Percentiles rank a stretch among this genome's conserved stretches.
Evolutionary conservation across 108 stramenopile species (phyloP).

Genomic region (Hondaea fermentalgiana): DNA sequence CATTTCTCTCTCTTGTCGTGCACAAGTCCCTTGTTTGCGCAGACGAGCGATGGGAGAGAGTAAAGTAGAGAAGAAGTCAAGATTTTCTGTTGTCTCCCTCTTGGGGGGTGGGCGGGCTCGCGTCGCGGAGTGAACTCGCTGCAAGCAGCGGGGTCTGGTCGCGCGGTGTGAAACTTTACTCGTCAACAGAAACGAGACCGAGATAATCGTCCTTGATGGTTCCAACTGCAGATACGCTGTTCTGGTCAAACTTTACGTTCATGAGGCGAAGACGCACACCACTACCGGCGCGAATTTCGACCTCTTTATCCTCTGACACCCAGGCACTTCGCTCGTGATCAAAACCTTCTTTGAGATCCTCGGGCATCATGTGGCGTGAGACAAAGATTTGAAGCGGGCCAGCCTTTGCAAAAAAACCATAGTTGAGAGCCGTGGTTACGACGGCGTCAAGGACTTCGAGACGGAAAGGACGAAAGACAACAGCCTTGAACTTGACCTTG

Average conservation of each 20-base stretch:
- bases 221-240: constrained; percentile 81
- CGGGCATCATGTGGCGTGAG: constrained; percentile 82
- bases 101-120: no score
- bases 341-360: constrained; percentile 77
- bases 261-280: constrained; percentile 80
- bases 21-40: no score
- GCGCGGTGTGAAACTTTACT: neutral
- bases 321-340: constrained; percentile 80
- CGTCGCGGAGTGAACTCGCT: no score
- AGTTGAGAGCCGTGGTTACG: constrained; percentile 70
- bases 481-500: constrained; percentile 74
- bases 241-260: constrained; percentile 78
- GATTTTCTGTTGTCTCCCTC: no score
- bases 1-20: no score
- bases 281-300: constrained; percentile 72
- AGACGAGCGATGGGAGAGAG: no score
- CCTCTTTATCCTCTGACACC: constrained; percentile 85
- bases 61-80: no score
- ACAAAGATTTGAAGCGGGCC: constrained; percentile 84
- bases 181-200: constrained; percentile 56
- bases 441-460: constrained; percentile 86
- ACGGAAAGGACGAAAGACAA: constrained; percentile 73
- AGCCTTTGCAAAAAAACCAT: constrained; percentile 81
- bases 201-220: constrained; percentile 88
- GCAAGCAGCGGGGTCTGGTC: no score